Percentiles rank a stretch among this genome's conserved stretches.
Evolutionary conservation across 495 filamentous ascomycete genomes (phyloP).

Genomic region (Penicillium coprophilum): DNA sequence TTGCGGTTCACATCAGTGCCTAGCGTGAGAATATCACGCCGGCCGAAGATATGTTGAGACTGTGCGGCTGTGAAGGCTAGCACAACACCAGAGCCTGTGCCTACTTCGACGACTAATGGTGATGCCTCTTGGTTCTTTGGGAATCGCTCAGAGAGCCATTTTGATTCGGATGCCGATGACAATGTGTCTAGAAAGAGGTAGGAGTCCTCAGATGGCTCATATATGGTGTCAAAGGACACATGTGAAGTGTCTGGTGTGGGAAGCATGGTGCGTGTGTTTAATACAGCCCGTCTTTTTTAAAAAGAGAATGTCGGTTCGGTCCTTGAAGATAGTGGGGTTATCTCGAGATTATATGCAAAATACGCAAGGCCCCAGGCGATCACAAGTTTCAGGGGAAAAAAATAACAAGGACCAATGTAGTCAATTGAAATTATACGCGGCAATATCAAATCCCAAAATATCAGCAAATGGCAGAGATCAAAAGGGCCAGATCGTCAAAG

Average conservation of each 20-base stretch:
- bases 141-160: constrained; percentile 67
- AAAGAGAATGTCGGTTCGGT: background rate
- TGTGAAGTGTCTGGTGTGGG: constrained; percentile 91
- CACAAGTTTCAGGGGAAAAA: background rate
- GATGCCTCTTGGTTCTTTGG: constrained; percentile 11
- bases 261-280: constrained; percentile 57
- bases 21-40: constrained; percentile 63
- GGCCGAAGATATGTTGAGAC: constrained; percentile 68
- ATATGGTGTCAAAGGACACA: constrained; percentile 79
- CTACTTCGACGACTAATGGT: constrained; percentile 82
- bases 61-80: constrained; percentile 82
- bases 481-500: background rate
- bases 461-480: constrained; percentile 1
- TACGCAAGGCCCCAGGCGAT: background rate
- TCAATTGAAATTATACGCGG: background rate
- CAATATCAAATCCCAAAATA: background rate
- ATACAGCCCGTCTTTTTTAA: background rate
- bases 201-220: constrained; percentile 93
- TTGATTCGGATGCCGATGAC: constrained; percentile 66
- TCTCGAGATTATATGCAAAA: background rate
- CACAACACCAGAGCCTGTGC: constrained; percentile 87
- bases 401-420: background rate
- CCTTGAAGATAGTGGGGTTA: constrained; percentile 6
- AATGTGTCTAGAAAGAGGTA: constrained; percentile 93
- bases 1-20: constrained; percentile 80